Evolutionary conservation across 148 eudicot genomes (phyloP).

Genomic region (Amaranthus cruentus): DNA sequence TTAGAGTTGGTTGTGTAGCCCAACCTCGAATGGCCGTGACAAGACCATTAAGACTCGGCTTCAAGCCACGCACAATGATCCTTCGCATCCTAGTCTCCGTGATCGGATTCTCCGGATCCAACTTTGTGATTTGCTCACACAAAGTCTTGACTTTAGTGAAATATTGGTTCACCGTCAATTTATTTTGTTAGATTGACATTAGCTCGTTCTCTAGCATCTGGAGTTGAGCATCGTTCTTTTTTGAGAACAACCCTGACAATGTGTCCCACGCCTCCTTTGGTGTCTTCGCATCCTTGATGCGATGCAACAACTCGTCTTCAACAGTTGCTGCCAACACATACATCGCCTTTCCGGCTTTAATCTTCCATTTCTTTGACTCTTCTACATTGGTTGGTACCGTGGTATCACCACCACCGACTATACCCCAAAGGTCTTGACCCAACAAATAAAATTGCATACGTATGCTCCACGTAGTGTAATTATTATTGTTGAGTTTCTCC

Average conservation of each 20-base stretch:
- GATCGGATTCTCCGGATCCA: no score
- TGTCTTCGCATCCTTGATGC: not conserved
- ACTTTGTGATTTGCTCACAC: no score
- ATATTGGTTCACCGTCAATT: not conserved
- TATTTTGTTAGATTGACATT: no score
- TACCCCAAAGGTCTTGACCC: constrained; percentile 10
- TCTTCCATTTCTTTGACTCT: constrained; percentile 3
- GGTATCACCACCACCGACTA: not conserved
- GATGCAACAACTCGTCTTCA: constrained; percentile 7
- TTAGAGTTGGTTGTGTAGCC: constrained; percentile 9
- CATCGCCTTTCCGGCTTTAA: constrained; percentile 3
- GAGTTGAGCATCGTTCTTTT: no score
- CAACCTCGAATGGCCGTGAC: not conserved
- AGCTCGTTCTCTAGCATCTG: no score
- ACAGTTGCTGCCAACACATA: not conserved
- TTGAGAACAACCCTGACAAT: no score
- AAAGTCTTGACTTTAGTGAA: not conserved
- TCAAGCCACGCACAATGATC: no score
- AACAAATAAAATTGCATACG: constrained; percentile 1
- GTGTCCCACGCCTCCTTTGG: no score
- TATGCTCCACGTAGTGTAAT: constrained; percentile 9
- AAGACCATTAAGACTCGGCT: no score
- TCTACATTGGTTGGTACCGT: not conserved
- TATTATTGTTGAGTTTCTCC: constrained; percentile 5
- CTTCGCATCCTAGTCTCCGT: no score